phyloP scores from a whole-genome alignment of 352 stramenopile species.

The Pythium coloratum region DNA sequence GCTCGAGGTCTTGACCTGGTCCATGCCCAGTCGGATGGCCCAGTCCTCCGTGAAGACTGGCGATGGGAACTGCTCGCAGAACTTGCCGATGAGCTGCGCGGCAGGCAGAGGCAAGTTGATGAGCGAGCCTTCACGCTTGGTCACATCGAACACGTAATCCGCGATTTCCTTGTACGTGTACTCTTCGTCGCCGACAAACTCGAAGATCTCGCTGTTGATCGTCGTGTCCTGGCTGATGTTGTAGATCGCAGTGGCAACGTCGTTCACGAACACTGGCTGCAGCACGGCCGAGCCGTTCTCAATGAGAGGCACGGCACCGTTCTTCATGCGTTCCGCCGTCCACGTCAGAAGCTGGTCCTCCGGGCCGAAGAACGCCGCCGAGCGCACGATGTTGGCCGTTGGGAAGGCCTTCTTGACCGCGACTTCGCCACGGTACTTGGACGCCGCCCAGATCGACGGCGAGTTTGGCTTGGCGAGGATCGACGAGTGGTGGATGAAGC shows the following conservation, averaged over 20 bases:
- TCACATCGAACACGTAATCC: slow-evolving; percentile 95
- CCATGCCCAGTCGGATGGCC: slow-evolving; percentile 71
- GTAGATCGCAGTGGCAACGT: slow-evolving; percentile 82
- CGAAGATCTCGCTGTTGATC: slow-evolving; percentile 93
- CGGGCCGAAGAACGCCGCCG: slow-evolving; percentile 93
- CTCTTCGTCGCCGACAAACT: slow-evolving; percentile 95
- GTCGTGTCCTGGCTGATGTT: slow-evolving; percentile 72
- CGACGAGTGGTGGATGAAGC: slow-evolving; percentile 83
- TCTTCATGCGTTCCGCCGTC: slow-evolving; percentile 73
- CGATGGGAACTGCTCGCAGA: slow-evolving; percentile 82
- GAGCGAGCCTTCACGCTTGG: slow-evolving; percentile 68
- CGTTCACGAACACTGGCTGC: slow-evolving; percentile 91
- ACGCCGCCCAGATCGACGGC: slow-evolving; percentile 76
- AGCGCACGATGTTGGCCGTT: slow-evolving; percentile 94
- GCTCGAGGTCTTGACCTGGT: slow-evolving; percentile 84
- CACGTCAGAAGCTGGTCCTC: slow-evolving; percentile 96
- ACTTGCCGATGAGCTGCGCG: slow-evolving; percentile 75
- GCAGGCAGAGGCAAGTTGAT: slow-evolving; percentile 82
- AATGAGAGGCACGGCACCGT: slow-evolving; percentile 88
- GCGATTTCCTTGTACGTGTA: slow-evolving; percentile 97
- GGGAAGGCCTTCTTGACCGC: slow-evolving; percentile 93
- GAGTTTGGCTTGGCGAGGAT: slow-evolving; percentile 83
- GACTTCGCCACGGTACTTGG: slow-evolving; percentile 85
- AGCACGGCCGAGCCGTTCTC: slow-evolving; percentile 92
- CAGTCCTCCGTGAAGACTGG: slow-evolving; percentile 82